Base-by-base conservation (phyloP, 1,284 basidiomycete species). In the Sanghuangporus weigelae region DNA sequence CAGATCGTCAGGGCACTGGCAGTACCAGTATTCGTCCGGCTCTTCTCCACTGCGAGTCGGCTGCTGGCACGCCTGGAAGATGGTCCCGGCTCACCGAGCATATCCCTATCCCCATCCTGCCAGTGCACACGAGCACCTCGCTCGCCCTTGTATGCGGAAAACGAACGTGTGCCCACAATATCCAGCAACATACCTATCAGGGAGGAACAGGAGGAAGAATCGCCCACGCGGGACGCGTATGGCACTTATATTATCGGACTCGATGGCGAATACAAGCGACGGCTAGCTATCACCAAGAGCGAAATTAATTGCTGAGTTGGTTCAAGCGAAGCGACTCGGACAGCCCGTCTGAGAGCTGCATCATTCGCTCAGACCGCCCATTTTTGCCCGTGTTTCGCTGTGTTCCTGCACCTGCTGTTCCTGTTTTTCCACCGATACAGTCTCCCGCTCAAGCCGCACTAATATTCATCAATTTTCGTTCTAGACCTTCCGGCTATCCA, bases 121-220 rank as follows among this genome's bases (percentile, higher is more conserved):
- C 26, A 31, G 26, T 31, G 26, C 57, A 35, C 42, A n/a, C 40
- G 44, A 42, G 42, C 42, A 14, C 8, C 10, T 49, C 42, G 42
- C 19, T 46, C 57, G 23, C 23, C 42, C 26, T 38, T 54, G 57
- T 59, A 59, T 19, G 51, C 38, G 39, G 36, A n/a, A 16, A 19
- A 62, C 55, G 49, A 49, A 60, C 58, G 58, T 60, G 60, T 62
- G 54, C 38, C 46, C 16, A 23, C 54, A 14, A 57, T 39, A 26
- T 57, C 60, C 26, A 62, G 54, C 26, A 31, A 31, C 60, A 62
- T 57, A 31, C 35, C 44, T 48, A 54, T 54, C 50, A 19, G n/a
- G 36, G 36, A 38, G 53, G 53, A 54, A 54, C 11, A 54, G 31
- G 31, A 54, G 53, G 16, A n/a, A 54, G 31, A 38, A 6, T 54